Evolutionary conservation across 148 eudicot species (phyloP).

Genomic region (Camellia japonica): DNA sequence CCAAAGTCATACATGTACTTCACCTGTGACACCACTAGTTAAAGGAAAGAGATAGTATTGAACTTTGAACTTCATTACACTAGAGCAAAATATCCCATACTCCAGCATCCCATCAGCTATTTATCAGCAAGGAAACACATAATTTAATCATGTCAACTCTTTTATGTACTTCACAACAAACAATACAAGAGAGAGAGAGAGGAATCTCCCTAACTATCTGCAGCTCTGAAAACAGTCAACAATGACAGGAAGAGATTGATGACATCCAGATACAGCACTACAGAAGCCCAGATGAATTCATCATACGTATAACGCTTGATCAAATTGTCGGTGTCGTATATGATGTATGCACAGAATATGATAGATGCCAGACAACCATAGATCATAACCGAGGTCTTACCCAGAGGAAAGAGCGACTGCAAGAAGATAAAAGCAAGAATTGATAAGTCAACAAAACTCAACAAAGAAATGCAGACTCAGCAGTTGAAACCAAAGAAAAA

Average conservation of each 20-base stretch:
- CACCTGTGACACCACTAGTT: too few species aligned
- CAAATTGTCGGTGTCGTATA: constrained; percentile 76
- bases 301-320: constrained; percentile 75
- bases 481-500: not conserved
- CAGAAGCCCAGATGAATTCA: constrained; percentile 77
- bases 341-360: constrained; percentile 63
- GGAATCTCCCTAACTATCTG: constrained; percentile 28
- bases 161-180: not conserved
- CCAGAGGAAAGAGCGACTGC: constrained; percentile 70
- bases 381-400: constrained; percentile 51
- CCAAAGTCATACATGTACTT: too few species aligned
- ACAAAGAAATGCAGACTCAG: not conserved
- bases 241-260: constrained; percentile 69
- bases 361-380: constrained; percentile 54
- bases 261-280: constrained; percentile 61
- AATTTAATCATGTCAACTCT: not conserved
- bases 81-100: not conserved
- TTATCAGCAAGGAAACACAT: not conserved
- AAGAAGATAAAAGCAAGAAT: not conserved
- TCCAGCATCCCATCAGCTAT: not conserved
- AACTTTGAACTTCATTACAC: not conserved
- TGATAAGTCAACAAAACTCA: not conserved
- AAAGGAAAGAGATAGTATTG: not conserved
- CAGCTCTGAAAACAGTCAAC: constrained; percentile 49
- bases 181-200: not conserved